Base-by-base conservation (phyloP, 106 monocot species). In the Dioscorea alata region DNA sequence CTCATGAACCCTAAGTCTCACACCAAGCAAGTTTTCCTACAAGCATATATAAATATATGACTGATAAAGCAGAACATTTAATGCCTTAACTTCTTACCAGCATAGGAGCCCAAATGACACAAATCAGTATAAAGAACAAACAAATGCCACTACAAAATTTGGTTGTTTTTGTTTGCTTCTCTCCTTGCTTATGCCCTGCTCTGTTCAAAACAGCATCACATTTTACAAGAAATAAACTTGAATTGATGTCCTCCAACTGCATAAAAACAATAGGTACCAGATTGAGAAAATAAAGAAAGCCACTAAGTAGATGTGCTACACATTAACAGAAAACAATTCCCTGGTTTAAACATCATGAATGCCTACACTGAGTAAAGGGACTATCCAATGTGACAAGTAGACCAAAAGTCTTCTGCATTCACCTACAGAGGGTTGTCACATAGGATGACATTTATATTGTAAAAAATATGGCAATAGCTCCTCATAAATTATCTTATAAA, bases 21-120 rank as follows among this genome's bases (percentile, higher is more conserved):
- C 1, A 54, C 18, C 54, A 16, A 54, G 19, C 54, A 54, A 54
- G 13, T 14, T 54, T 54, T 54, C 54, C 54, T 18, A 54, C 54
- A 54, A 13, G 0, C 3, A 54, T 28, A 18, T 54, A 19, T 19
- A 13, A 14, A 19, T 54, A 19, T 54, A 16, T 0, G 15, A 54
- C 53, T 54, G 54, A 54, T 51, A 4, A 51, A 51, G 51, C 51
- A 54, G 54, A 54, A 18, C 5, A 54, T 13, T 19, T 16, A 54
- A 13, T 13, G 54, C 2, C 15, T 13, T 15, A 19, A 54, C 22
- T 18, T 28, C 86, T 73, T 86, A 97, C 96, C 88, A 92, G 61
- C 96, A 97, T 97, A 68, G 96, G 96, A 23, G 96, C 96, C 96
- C 96, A 97, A 48, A 97, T 97, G 71, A 97, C 92, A 82, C 96